Evolutionary conservation across 352 stramenopile genomes (phyloP).

Genomic region (Phytophthora hybrid): DNA sequence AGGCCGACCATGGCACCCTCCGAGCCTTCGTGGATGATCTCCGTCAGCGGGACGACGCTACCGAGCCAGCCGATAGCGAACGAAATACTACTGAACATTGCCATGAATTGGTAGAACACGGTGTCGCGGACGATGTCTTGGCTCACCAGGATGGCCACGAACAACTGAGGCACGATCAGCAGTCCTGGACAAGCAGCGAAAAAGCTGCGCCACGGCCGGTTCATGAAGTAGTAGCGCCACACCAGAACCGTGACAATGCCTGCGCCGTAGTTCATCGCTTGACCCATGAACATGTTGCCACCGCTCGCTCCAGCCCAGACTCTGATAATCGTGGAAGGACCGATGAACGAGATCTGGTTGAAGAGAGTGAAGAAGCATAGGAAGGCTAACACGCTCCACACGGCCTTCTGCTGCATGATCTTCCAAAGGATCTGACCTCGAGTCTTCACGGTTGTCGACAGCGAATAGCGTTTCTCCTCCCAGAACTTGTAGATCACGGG

Average conservation of each 20-base stretch:
- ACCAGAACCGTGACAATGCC: constrained; percentile 34
- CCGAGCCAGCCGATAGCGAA: constrained; percentile 34
- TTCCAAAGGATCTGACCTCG: constrained; percentile 54
- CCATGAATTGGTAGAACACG: constrained; percentile 43
- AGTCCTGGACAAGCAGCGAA: constrained; percentile 39
- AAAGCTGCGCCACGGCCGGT: constrained; percentile 41
- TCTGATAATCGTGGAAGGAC: constrained; percentile 31
- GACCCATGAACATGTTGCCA: constrained; percentile 38
- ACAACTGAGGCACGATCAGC: constrained; percentile 39
- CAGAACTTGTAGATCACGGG: constrained; percentile 50
- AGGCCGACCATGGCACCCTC: constrained; percentile 60
- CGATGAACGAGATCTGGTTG: constrained; percentile 43
- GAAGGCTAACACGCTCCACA: constrained; percentile 57
- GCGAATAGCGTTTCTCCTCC: constrained; percentile 56
- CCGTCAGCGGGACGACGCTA: constrained; percentile 53
- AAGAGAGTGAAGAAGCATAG: constrained; percentile 57
- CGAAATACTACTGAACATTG: constrained; percentile 30
- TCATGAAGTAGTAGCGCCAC: constrained; percentile 49
- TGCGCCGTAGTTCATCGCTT: constrained; percentile 31
- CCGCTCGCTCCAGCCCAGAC: constrained; percentile 37
- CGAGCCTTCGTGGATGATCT: constrained; percentile 67
- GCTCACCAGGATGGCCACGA: constrained; percentile 35
- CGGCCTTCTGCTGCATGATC: constrained; percentile 63
- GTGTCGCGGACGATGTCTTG: constrained; percentile 41
- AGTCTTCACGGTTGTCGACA: constrained; percentile 50